phyloP scores from a whole-genome alignment of 306 rosid genomes.

The Fragaria nilgerrensis region DNA sequence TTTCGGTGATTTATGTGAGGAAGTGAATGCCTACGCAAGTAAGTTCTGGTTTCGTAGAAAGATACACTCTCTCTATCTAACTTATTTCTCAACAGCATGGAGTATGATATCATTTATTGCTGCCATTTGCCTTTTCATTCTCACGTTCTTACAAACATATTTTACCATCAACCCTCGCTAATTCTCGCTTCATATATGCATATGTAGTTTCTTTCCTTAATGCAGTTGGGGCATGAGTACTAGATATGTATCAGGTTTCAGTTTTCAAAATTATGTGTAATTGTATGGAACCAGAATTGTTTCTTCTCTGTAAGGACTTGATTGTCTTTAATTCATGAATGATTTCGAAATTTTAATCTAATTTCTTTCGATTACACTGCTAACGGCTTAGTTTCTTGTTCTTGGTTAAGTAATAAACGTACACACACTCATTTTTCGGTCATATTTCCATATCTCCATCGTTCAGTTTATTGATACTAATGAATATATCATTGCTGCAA shows the following conservation, averaged over 20 bases:
- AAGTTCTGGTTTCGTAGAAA: neutral
- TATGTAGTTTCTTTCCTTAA: neutral
- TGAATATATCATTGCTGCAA: too few species aligned
- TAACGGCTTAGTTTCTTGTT: too few species aligned
- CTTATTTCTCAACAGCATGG: conserved; percentile 8
- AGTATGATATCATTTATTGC: neutral
- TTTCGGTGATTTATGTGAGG: neutral
- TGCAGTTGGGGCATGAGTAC: neutral
- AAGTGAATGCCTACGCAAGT: neutral
- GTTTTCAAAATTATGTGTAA: too few species aligned
- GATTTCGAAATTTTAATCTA: neutral
- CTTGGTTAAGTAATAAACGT: neutral
- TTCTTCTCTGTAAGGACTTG: neutral
- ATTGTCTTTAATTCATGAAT: too few species aligned
- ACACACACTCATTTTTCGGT: too few species aligned
- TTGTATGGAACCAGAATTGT: neutral
- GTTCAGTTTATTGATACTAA: too few species aligned
- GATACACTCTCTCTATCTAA: neutral
- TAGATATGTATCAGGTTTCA: neutral
- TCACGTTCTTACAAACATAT: neutral
- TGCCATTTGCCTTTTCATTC: neutral
- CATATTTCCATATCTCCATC: too few species aligned
- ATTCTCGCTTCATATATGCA: neutral
- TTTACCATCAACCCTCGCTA: neutral
- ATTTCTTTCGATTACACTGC: too few species aligned